A percentile compares a stretch with the other conserved stretches of the same genome.
phyloP scores from a whole-genome alignment of 805 yeast species.

The Metschnikowia anglica region DNA sequence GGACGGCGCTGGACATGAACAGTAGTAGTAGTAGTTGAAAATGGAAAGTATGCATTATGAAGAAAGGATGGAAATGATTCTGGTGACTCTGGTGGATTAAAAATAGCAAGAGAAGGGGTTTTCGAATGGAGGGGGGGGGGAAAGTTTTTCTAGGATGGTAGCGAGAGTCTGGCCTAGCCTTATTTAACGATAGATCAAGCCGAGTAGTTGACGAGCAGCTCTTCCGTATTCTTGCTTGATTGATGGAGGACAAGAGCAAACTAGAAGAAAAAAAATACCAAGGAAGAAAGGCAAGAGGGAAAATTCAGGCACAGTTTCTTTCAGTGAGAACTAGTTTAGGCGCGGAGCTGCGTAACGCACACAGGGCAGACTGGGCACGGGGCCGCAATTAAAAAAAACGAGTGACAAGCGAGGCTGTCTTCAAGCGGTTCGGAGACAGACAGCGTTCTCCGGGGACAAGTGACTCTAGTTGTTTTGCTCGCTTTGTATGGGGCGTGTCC shows the following conservation, averaged over 20 bases:
- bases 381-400: too few species aligned
- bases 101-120: not conserved
- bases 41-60: not conserved
- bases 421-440: too few species aligned
- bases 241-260: not conserved
- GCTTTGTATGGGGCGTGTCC: too few species aligned
- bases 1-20: slow-evolving; percentile 5
- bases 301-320: slow-evolving; percentile 1
- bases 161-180: too few species aligned
- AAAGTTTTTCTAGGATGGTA: too few species aligned
- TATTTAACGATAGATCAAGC: too few species aligned
- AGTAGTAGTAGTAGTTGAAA: slow-evolving; percentile 13
- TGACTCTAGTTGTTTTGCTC: too few species aligned
- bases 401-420: too few species aligned
- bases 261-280: not conserved
- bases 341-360: slow-evolving; percentile 14
- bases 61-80: not conserved
- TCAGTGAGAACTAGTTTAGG: not conserved
- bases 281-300: not conserved
- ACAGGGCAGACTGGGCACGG: slow-evolving; percentile 6
- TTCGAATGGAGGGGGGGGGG: too few species aligned
- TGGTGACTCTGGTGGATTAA: not conserved
- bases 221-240: too few species aligned
- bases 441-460: too few species aligned
- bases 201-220: too few species aligned